Conservation (phyloP, 2,329 filamentous ascomycete species). For the Fusarium kyushuense region DNA sequence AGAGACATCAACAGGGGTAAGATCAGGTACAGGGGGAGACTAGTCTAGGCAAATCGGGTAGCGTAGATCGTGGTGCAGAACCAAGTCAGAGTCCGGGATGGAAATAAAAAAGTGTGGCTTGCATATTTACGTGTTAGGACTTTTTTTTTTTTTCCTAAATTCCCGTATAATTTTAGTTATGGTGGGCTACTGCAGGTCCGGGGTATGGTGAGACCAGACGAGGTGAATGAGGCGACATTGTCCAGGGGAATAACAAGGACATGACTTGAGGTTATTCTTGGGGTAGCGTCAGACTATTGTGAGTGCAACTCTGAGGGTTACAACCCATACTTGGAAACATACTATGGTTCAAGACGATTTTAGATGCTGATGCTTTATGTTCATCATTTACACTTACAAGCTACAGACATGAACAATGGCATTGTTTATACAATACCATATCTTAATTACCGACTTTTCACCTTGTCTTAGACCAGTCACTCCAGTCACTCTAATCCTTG, state of each 20-base stretch:
- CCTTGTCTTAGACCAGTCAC: background rate
- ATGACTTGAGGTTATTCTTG: background rate
- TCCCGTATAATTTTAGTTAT: background rate
- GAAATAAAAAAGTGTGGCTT: no score
- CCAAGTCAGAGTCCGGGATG: no score
- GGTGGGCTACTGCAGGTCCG: conserved; percentile 42
- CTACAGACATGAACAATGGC: background rate
- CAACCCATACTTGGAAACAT: background rate
- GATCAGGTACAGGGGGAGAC: background rate
- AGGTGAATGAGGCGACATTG: background rate
- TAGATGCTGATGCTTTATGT: background rate
- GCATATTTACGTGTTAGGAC: conserved; percentile 4
- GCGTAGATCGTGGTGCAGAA: conserved; percentile 6
- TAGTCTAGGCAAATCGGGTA: conserved; percentile 9
- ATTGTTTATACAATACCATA: background rate
- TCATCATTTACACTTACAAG: background rate
- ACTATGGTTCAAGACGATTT: background rate
- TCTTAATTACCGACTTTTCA: background rate
- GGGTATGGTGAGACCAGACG: background rate
- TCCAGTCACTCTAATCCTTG: background rate
- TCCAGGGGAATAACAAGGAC: background rate
- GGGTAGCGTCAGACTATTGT: background rate
- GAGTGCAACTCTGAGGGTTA: background rate
- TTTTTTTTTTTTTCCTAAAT: background rate
- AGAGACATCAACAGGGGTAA: background rate